Base-by-base conservation (phyloP, 352 stramenopile genomes). In the Phytophthora sansomeana region DNA sequence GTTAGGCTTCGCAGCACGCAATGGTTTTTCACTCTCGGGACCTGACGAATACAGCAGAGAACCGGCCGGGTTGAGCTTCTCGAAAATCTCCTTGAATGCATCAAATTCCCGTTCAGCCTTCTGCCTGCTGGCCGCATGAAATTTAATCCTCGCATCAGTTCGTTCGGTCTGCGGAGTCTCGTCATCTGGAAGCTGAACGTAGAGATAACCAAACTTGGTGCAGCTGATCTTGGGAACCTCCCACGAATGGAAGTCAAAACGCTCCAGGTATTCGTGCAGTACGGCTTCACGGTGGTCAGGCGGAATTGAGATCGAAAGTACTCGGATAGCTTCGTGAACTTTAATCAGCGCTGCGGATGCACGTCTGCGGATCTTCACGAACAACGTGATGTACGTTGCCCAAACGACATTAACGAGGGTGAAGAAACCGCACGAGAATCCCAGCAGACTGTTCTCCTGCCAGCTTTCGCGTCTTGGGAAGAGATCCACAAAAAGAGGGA, bases 401-500 rank as follows among this genome's bases (percentile, higher is more conserved):
- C 78, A 84, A 11, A 70, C 55, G 17, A 81, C 41, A 47, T 87
- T 84, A 10, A 81, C 63, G 0, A 84, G 32, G 0, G 78, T 83
- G 44, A 87, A 87, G 10, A 59, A 60, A 1, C 66, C 67, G 21
- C 75, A 67, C 1, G 73, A 84, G 16, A 83, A 72, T 0, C 64
- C 60, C 0, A 87, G 29, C 5, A 87, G 28, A 5, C 67, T 67
- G 2, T 67, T 58, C 16, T 87, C 78, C 5, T 74, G 62, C 54
- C 64, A 75, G 5, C 24, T 74, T 14, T 67, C 58, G 0, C 49
- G 52, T 8, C 36, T 47, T 1, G 47, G 50, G 3, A 87, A 62
- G 0, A 60, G 17, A 16, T 67, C 53, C 13, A 71, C 63, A 13
- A 87, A 68, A 6, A 79, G 6, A 1, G 75, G 73, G 55, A 79